Evolutionary conservation across 441 rosid genomes (phyloP).

Genomic region (Omphalea diandra): DNA sequence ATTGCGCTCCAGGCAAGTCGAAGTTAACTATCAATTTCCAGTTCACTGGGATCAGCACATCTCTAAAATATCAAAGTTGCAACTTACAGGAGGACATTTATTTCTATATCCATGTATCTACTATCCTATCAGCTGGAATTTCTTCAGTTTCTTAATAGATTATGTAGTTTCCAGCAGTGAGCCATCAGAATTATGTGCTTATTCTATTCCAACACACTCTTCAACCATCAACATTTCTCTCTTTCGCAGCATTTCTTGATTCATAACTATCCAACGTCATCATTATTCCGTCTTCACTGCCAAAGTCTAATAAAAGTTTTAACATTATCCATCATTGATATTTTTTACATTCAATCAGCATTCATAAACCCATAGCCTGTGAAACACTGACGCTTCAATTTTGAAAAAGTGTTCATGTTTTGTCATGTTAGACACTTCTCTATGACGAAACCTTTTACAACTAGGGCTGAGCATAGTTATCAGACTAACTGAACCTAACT

Average conservation of each 20-base stretch:
- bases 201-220: neutral
- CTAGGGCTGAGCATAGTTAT: too few relatives aligned
- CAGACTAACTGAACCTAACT: too few relatives aligned
- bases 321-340: too few relatives aligned
- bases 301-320: too few relatives aligned
- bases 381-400: too few relatives aligned
- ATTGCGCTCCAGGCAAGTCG: neutral
- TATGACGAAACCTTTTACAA: too few relatives aligned
- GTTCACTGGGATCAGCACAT: neutral
- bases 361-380: too few relatives aligned
- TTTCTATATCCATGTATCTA: too few relatives aligned
- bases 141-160: neutral
- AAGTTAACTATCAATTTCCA: neutral
- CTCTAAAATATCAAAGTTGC: neutral
- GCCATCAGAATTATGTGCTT: neutral
- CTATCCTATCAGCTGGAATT: neutral
- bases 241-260: neutral
- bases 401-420: too few relatives aligned
- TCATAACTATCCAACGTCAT: neutral
- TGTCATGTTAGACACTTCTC: too few relatives aligned
- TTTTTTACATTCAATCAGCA: too few relatives aligned
- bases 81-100: neutral
- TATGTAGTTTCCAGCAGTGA: slow-evolving; percentile 5
- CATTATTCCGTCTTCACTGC: neutral
- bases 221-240: neutral